Evolutionary conservation across 139 green algal species (phyloP).

Genomic region (Closterium sp.): DNA sequence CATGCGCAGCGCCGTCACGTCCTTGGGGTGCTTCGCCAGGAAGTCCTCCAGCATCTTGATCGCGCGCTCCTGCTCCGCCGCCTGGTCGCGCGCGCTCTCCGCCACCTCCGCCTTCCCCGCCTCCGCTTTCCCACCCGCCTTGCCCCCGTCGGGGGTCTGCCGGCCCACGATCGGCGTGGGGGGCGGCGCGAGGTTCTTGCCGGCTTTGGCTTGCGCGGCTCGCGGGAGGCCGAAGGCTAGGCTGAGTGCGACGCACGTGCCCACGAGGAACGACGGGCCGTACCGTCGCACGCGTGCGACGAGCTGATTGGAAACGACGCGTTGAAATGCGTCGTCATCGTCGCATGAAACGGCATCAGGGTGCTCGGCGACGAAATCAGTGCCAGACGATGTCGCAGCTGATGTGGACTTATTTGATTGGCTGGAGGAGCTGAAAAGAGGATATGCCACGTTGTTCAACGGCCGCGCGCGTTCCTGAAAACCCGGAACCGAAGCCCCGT

Average conservation of each 20-base stretch:
- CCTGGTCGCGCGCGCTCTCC: neutral
- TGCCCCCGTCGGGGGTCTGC: neutral
- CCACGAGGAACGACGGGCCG: neutral
- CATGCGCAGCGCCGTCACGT: constrained; percentile 4
- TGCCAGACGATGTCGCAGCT: neutral
- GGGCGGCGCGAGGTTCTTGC: neutral
- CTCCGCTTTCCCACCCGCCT: neutral
- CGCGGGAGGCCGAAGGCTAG: neutral
- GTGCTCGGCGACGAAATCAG: neutral
- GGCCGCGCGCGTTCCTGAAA: neutral
- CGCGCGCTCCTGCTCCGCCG: neutral
- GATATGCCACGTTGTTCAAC: neutral
- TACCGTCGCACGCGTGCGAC: neutral
- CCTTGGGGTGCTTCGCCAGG: neutral
- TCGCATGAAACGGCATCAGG: neutral
- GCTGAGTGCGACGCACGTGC: neutral
- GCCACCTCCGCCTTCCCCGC: neutral
- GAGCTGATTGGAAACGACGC: neutral
- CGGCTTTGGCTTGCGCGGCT: neutral
- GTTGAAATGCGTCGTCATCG: neutral
- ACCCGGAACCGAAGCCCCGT: neutral
- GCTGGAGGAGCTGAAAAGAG: neutral
- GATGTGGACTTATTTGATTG: neutral
- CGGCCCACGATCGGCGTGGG: neutral
- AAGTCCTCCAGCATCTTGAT: constrained; percentile 8